Base-by-base conservation (phyloP, 2,329 filamentous ascomycete genomes). In the Paecilomyces variotii region DNA sequence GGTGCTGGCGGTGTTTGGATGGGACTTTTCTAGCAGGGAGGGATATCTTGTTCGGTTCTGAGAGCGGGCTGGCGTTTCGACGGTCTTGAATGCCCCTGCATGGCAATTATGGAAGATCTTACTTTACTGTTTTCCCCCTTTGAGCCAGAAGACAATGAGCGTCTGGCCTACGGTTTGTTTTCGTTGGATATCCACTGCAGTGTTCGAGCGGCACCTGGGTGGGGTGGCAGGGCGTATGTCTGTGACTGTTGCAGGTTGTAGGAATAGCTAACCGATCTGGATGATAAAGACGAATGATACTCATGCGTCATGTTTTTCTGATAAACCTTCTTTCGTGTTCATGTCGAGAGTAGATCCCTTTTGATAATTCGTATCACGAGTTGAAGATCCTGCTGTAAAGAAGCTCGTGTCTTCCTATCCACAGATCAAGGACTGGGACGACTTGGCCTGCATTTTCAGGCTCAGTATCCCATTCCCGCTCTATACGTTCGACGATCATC, bases 321-420 rank as follows among this genome's bases (percentile, higher is more conserved):
- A 24, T 19, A 34, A 50, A 11, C 32, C 32, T 10, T 56, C 28
- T 35, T 49, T 27, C 35, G 50, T 34, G 54, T 54, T 50, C 25
- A 28, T 56, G 56, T 28, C 49, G 30, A 35, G 24, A 32, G 7
- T 32, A 32, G 4, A 32, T 9, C 30, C 7, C 30, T 10, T 7
- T 32, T 10, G 11, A 32, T 32, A 32, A 32, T 32, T 32, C n/a
- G n/a, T 34, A 49, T 75, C 65, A 87, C 55, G 84, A 87, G 72
- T 87, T 87, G 70, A 87, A 87, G 58, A 87, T 87, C 60, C 85
- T 76, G 65, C 83, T 86, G 70, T 87, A 87, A 49, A 87, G 71
- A 68, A 86, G 74, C 71, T 87, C 84, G 70, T 87, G 84, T 62
- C 85, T 76, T 0, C 85, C 84, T 58, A 85, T 77, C 84, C 85